phyloP scores from a whole-genome alignment of 306 rosid genomes.

The Quercus wislizeni region DNA sequence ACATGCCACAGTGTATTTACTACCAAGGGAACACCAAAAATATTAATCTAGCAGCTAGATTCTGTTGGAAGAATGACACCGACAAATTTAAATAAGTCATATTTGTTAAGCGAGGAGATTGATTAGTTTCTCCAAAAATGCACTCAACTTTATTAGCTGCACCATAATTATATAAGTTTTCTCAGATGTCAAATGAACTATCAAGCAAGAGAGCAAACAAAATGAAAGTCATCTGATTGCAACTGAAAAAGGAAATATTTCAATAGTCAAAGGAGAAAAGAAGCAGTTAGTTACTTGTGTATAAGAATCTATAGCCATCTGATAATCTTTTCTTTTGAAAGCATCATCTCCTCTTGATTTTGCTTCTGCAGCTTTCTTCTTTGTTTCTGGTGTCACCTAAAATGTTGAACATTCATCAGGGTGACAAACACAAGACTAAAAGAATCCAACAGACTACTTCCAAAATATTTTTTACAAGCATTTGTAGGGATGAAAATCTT shows the following conservation, averaged over 20 bases:
- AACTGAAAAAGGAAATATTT: conserved; percentile 10
- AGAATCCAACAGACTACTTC: not conserved
- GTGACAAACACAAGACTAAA: not conserved
- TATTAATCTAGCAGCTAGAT: not conserved
- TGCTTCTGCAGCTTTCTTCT: conserved; percentile 87
- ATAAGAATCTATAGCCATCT: conserved; percentile 72
- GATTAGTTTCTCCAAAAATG: not conserved
- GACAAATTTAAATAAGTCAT: not conserved
- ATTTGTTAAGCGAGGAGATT: not conserved
- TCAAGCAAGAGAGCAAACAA: not conserved
- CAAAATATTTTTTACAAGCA: not conserved
- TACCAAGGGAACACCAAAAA: not conserved
- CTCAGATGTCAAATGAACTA: not conserved
- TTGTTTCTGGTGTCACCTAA: conserved; percentile 79
- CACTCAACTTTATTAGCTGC: not conserved
- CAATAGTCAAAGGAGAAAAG: conserved; percentile 10
- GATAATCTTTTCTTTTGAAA: conserved; percentile 60
- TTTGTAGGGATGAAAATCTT: not conserved
- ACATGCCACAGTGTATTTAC: not conserved
- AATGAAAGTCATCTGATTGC: not conserved
- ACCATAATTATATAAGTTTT: not conserved
- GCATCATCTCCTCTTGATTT: conserved; percentile 91
- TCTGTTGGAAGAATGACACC: not conserved
- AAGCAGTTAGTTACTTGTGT: conserved; percentile 61
- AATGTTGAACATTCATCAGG: conserved; percentile 19